phyloP scores from a whole-genome alignment of 257 asterid species.

The Phtheirospermum japonicum region DNA sequence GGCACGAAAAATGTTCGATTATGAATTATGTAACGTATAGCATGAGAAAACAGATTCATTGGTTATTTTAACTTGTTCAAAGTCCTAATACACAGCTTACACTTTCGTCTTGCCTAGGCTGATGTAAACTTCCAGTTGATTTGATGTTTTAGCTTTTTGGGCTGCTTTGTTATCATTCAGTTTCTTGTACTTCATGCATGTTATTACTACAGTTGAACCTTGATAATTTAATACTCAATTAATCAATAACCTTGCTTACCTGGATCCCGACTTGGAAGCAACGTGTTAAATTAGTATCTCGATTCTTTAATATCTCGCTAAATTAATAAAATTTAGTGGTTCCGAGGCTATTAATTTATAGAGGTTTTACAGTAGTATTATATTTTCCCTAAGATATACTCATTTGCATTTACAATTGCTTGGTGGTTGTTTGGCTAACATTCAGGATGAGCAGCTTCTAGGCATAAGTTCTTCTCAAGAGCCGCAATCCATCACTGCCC shows the following conservation, averaged over 20 bases:
- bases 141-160: constrained; percentile 14
- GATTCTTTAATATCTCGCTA: too few relatives aligned
- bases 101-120: constrained; percentile 5
- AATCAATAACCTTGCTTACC: too few relatives aligned
- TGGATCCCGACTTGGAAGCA: too few relatives aligned
- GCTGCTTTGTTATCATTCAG: constrained; percentile 9
- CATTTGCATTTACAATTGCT: constrained; percentile 16
- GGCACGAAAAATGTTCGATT: neutral
- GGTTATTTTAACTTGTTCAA: constrained; percentile 1
- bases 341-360: too few relatives aligned
- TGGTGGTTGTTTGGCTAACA: constrained; percentile 27
- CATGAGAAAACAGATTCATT: neutral
- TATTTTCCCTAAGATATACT: constrained; percentile 1
- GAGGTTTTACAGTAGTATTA: neutral
- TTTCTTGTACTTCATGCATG: constrained; percentile 12
- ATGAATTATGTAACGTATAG: constrained; percentile 11
- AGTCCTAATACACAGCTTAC: neutral
- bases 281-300: too few relatives aligned
- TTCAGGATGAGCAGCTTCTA: constrained; percentile 68
- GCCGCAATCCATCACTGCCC: constrained; percentile 60
- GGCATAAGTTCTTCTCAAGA: constrained; percentile 53
- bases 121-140: constrained; percentile 18
- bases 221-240: too few relatives aligned
- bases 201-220: too few relatives aligned
- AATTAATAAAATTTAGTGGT: too few relatives aligned